phyloP scores from a whole-genome alignment of 768 basidiomycete species.

The Suillus hirtellus region DNA sequence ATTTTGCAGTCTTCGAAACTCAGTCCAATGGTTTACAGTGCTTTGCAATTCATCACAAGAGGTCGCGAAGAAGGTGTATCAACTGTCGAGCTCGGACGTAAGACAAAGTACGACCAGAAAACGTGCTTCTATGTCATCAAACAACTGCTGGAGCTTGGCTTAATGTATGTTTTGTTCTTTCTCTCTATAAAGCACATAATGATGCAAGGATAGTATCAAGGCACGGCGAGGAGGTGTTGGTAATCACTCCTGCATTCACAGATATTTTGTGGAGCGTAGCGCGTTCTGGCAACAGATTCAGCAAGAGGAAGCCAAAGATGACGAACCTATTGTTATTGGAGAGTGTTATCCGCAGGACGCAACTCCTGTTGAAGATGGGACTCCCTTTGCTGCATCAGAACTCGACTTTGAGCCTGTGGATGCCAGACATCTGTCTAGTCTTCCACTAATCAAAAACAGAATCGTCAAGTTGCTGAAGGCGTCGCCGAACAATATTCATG shows the following conservation, averaged over 20 bases:
- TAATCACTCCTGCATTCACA: constrained; percentile 78
- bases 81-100: constrained; percentile 73
- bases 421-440: constrained; percentile 72
- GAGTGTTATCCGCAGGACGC: constrained; percentile 16
- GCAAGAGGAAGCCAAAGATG: constrained; percentile 58
- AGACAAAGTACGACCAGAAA: constrained; percentile 85
- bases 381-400: constrained; percentile 19
- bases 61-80: constrained; percentile 77
- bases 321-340: constrained; percentile 19
- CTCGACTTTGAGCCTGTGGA: constrained; percentile 74
- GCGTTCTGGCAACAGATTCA: constrained; percentile 76
- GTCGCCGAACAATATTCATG: constrained; percentile 70
- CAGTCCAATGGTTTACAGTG: constrained; percentile 82
- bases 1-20: constrained; percentile 66
- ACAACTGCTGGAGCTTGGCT: constrained; percentile 68
- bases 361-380: constrained; percentile 22
- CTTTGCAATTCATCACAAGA: constrained; percentile 82
- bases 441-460: constrained; percentile 68
- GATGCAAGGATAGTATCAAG: constrained; percentile 53
- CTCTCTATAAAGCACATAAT: constrained; percentile 1
- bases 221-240: constrained; percentile 77
- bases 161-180: constrained; percentile 54
- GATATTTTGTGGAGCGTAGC: constrained; percentile 77
- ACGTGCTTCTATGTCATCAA: constrained; percentile 86
- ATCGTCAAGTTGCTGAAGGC: constrained; percentile 71